Evolutionary conservation across 331 rosid genomes (phyloP).

Genomic region (Saraca asoca): DNA sequence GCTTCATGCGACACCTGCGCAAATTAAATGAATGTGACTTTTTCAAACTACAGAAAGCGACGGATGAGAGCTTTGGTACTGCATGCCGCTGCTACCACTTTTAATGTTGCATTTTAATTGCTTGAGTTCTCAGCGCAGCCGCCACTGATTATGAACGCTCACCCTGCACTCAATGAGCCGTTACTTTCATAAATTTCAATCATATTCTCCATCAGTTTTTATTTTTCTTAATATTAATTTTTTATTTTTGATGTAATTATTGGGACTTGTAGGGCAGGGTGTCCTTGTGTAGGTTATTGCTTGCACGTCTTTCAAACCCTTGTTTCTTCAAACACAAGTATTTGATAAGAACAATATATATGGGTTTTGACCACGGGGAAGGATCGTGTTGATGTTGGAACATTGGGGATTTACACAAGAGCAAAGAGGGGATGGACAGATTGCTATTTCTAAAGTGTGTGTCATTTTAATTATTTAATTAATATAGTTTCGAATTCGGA

Average conservation of each 20-base stretch:
- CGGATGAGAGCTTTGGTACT: conserved; percentile 19
- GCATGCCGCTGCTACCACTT: conserved; percentile 7
- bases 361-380: neutral
- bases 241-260: conserved; percentile 29
- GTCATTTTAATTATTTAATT: too few species aligned
- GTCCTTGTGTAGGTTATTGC: conserved; percentile 27
- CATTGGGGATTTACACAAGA: conserved; percentile 6
- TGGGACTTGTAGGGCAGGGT: neutral
- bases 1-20: conserved; percentile 33
- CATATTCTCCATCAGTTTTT: neutral
- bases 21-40: conserved; percentile 21
- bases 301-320: conserved; percentile 42
- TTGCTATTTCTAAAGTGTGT: neutral
- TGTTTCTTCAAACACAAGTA: conserved; percentile 19
- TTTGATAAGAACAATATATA: conserved; percentile 26
- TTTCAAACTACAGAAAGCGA: conserved; percentile 20
- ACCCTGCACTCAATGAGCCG: conserved; percentile 11
- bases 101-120: conserved; percentile 12
- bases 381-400: neutral
- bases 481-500: too few species aligned
- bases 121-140: conserved; percentile 27
- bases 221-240: neutral
- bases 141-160: conserved; percentile 21
- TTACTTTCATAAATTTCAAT: conserved; percentile 29
- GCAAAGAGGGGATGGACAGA: conserved; percentile 20